Evolutionary conservation across 805 yeast genomes (phyloP).

Genomic region (Wickerhamiella brachini): DNA sequence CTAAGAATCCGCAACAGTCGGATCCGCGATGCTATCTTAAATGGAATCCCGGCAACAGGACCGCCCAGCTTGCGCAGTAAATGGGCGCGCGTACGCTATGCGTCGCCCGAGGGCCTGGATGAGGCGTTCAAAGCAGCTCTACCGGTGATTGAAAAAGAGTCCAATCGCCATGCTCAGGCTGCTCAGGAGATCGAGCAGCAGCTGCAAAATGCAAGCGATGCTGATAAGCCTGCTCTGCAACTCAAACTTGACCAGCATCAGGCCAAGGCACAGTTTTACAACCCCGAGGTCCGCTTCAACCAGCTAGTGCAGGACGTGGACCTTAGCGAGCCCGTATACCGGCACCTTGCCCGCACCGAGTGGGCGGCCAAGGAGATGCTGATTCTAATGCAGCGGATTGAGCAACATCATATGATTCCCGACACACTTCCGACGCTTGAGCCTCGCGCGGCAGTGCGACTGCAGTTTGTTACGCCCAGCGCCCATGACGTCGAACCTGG

Average conservation of each 20-base stretch:
- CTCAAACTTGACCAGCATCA: slow-evolving; percentile 23
- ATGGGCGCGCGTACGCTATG: slow-evolving; percentile 32
- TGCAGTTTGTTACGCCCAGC: slow-evolving; percentile 34
- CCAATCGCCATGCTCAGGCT: slow-evolving; percentile 27
- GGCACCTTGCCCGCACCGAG: slow-evolving; percentile 48
- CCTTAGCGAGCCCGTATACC: slow-evolving; percentile 63
- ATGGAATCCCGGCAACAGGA: slow-evolving; percentile 18
- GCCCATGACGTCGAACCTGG: slow-evolving; percentile 71
- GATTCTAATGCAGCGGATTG: slow-evolving; percentile 84
- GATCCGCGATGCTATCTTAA: slow-evolving; percentile 18
- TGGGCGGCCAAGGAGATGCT: slow-evolving; percentile 65
- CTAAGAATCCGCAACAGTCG: slow-evolving; percentile 14
- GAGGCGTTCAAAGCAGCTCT: slow-evolving; percentile 63
- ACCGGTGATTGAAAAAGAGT: slow-evolving; percentile 39
- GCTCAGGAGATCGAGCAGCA: slow-evolving; percentile 24
- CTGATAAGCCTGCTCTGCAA: slow-evolving; percentile 16
- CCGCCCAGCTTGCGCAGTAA: slow-evolving; percentile 17
- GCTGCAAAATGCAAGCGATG: slow-evolving; percentile 13
- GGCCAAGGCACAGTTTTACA: slow-evolving; percentile 52
- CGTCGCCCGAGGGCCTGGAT: slow-evolving; percentile 54
- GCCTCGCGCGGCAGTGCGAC: slow-evolving; percentile 61
- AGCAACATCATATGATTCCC: slow-evolving; percentile 72
- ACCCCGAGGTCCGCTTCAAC: slow-evolving; percentile 78
- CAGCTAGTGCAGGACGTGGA: slow-evolving; percentile 40
- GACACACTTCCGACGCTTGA: slow-evolving; percentile 84